Percentiles rank a stretch among this genome's conserved stretches.
phyloP scores from a whole-genome alignment of 228 moss, liverwort and hornwort species.

The Sphagnum fallax region DNA sequence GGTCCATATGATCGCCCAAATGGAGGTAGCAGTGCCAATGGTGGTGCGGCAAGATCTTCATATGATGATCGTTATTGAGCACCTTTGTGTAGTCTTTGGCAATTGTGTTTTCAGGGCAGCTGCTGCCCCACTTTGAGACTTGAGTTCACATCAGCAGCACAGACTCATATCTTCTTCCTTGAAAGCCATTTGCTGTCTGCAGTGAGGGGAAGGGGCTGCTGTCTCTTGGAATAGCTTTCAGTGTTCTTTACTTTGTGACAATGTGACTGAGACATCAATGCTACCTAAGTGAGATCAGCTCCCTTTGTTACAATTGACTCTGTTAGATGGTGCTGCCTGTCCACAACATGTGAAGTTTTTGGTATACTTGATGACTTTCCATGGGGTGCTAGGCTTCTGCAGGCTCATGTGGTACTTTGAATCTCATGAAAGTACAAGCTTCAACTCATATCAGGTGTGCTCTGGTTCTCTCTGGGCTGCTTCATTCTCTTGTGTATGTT shows the following conservation, averaged over 20 bases:
- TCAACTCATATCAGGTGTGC: not conserved
- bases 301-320: not conserved
- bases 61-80: conserved; percentile 53
- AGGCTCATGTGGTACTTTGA: not conserved
- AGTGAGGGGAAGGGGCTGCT: not conserved
- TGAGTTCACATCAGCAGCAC: not conserved
- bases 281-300: not conserved
- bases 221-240: not conserved
- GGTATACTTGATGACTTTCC: not conserved
- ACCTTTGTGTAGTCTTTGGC: not conserved
- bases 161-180: not conserved
- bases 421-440: not conserved
- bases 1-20: conserved; percentile 50
- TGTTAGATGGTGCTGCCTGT: not conserved
- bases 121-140: not conserved
- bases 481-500: not conserved
- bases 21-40: conserved; percentile 7
- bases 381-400: not conserved
- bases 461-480: not conserved
- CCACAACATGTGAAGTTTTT: not conserved
- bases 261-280: not conserved
- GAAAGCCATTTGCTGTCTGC: not conserved
- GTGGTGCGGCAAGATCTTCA: conserved; percentile 19
- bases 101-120: not conserved
- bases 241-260: not conserved